These are phyloP conservation scores for Artemisia tridentata DNA, from an alignment of 129 eudicot species.

Conservation along the genomic window DNA sequence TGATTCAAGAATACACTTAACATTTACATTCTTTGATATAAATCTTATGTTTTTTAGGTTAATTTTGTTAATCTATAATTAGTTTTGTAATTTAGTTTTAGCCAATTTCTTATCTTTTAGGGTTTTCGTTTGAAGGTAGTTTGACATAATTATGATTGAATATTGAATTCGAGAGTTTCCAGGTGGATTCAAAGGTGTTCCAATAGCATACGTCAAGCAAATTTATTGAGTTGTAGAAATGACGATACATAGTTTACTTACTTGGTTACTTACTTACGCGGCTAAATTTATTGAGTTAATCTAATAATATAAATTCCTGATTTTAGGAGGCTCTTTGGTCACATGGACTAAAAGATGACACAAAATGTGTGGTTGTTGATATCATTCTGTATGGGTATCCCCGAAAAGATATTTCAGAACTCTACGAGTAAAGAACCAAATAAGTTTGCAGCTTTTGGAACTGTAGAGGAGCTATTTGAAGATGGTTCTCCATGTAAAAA, in stretches of 20 bases:
- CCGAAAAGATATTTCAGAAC: conserved; percentile 57
- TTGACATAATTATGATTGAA: too few species aligned
- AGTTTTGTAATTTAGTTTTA: too few species aligned
- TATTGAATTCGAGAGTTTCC: too few species aligned
- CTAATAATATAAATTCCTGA: not conserved
- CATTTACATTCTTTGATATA: too few species aligned
- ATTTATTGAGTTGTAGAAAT: not conserved
- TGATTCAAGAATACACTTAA: too few species aligned
- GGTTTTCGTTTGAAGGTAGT: too few species aligned
- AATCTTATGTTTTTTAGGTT: too few species aligned
- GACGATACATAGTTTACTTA: not conserved
- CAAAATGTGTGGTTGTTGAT: conserved; percentile 98
- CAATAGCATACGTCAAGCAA: too few species aligned
- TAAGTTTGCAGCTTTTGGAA: conserved; percentile 85
- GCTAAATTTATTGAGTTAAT: not conserved
- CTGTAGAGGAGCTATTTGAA: conserved; percentile 94
- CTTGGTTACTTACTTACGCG: not conserved
- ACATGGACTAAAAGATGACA: conserved; percentile 94
- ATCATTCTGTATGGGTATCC: conserved; percentile 70
- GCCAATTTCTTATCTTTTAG: too few species aligned
- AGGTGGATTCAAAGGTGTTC: too few species aligned
- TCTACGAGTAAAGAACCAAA: conserved; percentile 45
- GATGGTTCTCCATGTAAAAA: conserved; percentile 98
- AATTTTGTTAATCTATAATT: too few species aligned
- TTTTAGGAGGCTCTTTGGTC: conserved; percentile 93